These are phyloP conservation scores for Dryas octopetala DNA, from an alignment of 306 rosid species.

Conservation along the genomic window DNA sequence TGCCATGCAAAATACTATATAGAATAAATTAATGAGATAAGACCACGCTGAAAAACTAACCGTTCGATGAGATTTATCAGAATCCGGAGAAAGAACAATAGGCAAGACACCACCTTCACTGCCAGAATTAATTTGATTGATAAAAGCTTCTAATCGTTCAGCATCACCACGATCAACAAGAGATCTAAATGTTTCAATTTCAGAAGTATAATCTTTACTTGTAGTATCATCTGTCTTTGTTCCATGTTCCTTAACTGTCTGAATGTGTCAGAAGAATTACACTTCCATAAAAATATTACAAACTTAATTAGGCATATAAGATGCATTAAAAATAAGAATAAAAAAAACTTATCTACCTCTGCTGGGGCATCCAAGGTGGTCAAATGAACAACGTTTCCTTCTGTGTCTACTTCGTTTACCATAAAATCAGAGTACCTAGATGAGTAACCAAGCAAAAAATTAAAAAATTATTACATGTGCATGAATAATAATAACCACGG, in stretches of 20 bases:
- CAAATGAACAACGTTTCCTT: slow-evolving; percentile 67
- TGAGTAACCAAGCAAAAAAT: slow-evolving; percentile 23
- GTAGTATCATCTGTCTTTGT: slow-evolving; percentile 23
- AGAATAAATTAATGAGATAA: slow-evolving; percentile 6
- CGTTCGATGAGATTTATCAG: slow-evolving; percentile 80
- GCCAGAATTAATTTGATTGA: slow-evolving; percentile 57
- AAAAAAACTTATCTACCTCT: slow-evolving; percentile 33
- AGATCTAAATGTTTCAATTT: slow-evolving; percentile 65
- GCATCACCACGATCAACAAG: slow-evolving; percentile 71
- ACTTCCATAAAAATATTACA: slow-evolving; percentile 2
- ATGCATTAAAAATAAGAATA: background rate
- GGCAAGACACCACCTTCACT: slow-evolving; percentile 51
- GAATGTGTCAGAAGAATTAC: slow-evolving; percentile 21
- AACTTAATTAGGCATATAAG: background rate
- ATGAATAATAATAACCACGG: background rate
- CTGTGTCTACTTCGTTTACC: slow-evolving; percentile 83
- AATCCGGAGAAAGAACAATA: slow-evolving; percentile 67
- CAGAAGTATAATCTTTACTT: slow-evolving; percentile 55
- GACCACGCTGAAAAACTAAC: slow-evolving; percentile 45
- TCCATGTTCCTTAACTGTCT: slow-evolving; percentile 49
- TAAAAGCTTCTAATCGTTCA: slow-evolving; percentile 50
- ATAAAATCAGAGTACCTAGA: slow-evolving; percentile 90
- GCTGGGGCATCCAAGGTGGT: slow-evolving; percentile 61
- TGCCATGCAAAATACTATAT: background rate
- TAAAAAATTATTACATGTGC: background rate